Evolutionary conservation across 2,329 filamentous ascomycete genomes (phyloP).

Genomic region (Pseudopithomyces chartarum): DNA sequence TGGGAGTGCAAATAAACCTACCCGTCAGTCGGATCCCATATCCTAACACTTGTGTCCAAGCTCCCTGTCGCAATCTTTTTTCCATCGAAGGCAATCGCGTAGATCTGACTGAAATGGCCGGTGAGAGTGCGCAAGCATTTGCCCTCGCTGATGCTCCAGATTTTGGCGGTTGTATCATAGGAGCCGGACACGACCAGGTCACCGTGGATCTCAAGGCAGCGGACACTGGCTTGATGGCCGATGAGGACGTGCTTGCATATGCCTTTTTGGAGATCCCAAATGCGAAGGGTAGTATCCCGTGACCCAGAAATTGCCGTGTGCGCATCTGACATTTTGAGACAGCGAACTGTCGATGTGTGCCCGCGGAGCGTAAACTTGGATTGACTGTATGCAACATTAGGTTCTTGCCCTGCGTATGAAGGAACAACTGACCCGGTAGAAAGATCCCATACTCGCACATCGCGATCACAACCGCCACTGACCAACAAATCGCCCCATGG

Average conservation of each 20-base stretch:
- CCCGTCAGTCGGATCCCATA: conserved; percentile 93
- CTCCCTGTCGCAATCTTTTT: conserved; percentile 92
- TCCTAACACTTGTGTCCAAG: conserved; percentile 92
- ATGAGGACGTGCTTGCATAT: conserved; percentile 90
- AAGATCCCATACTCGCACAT: conserved; percentile 97
- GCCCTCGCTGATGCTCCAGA: conserved; percentile 97
- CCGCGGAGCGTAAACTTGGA: conserved; percentile 72
- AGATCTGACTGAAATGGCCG: conserved; percentile 98
- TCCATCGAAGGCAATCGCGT: conserved; percentile 97
- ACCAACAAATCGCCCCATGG: conserved; percentile 95
- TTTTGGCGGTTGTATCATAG: conserved; percentile 94
- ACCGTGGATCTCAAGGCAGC: conserved; percentile 93
- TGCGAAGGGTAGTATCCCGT: conserved; percentile 87
- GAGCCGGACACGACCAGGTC: conserved; percentile 97
- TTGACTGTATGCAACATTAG: conserved; percentile 26
- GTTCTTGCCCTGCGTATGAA: neutral
- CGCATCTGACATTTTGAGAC: conserved; percentile 94
- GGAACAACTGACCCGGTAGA: conserved; percentile 73
- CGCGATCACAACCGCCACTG: conserved; percentile 93
- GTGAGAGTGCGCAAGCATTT: conserved; percentile 87
- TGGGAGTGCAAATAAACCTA: conserved; percentile 52
- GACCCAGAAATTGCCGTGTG: conserved; percentile 96
- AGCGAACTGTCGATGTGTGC: conserved; percentile 95
- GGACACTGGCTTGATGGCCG: conserved; percentile 92
- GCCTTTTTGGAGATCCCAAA: conserved; percentile 92